These are phyloP conservation scores for Pestalotiopsis fici DNA, from an alignment of 2,329 filamentous ascomycete species.

Conservation along the genomic window DNA sequence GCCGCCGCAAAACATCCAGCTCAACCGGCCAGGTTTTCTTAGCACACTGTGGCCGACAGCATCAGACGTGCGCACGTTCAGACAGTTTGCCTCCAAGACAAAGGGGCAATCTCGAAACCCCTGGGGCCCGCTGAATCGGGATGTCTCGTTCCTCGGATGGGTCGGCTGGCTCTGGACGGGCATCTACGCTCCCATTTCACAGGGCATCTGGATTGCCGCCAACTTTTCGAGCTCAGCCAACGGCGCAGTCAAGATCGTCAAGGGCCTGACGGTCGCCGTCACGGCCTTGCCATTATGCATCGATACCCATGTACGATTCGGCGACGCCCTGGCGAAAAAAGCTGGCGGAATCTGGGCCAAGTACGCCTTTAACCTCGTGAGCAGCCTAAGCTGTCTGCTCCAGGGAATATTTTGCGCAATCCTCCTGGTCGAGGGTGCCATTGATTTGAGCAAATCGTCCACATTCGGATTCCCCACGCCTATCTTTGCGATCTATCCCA, in stretches of 20 bases:
- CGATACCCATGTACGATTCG: neutral
- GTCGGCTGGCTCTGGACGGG: neutral
- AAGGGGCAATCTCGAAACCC: neutral
- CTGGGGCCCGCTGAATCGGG: neutral
- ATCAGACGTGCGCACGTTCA: neutral
- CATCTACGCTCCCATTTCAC: neutral
- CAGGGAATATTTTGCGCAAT: neutral
- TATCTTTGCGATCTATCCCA: neutral
- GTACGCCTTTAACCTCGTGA: neutral
- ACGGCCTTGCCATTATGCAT: neutral
- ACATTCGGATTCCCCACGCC: neutral
- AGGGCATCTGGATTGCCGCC: neutral
- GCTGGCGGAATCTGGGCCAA: neutral
- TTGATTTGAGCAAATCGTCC: neutral
- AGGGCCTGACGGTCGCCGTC: neutral
- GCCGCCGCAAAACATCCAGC: neutral
- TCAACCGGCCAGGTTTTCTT: neutral
- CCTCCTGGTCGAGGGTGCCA: neutral
- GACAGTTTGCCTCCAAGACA: neutral
- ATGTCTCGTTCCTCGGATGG: neutral
- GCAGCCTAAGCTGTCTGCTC: neutral
- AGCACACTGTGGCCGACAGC: neutral
- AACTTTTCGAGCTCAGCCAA: neutral
- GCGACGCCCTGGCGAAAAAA: neutral
- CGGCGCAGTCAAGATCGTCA: neutral